Conservation (phyloP, 148 eudicot genomes). For the Dysphania ambrosioides region DNA sequence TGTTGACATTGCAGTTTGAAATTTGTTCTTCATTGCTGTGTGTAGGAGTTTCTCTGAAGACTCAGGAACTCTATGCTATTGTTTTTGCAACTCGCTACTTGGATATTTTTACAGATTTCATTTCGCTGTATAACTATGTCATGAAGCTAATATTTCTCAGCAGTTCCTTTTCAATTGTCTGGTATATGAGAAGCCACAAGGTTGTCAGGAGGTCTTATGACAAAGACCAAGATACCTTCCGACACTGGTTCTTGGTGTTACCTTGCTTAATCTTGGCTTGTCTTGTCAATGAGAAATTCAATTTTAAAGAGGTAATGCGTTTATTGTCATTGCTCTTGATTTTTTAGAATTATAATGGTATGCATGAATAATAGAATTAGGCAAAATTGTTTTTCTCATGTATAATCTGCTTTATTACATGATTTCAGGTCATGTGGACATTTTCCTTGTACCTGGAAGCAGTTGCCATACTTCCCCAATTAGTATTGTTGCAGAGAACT, state of each 20-base stretch:
- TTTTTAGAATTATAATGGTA: constrained; percentile 1
- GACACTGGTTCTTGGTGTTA: constrained; percentile 71
- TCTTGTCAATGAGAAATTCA: constrained; percentile 66
- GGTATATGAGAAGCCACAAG: constrained; percentile 94
- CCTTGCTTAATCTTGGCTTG: constrained; percentile 81
- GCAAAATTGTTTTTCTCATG: constrained; percentile 1
- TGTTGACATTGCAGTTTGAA: not conserved
- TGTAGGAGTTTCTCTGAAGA: constrained; percentile 90
- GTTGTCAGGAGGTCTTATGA: constrained; percentile 90
- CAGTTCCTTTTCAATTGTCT: constrained; percentile 84
- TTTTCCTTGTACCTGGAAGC: constrained; percentile 94
- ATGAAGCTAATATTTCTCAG: constrained; percentile 92
- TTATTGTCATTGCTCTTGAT: not conserved
- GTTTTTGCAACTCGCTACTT: constrained; percentile 94
- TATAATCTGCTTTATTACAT: constrained; percentile 12
- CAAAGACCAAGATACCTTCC: constrained; percentile 93
- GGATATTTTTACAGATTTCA: constrained; percentile 76
- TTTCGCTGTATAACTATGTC: constrained; percentile 72
- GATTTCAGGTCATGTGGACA: constrained; percentile 85
- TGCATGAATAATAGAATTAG: not conserved
- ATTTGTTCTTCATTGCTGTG: not conserved
- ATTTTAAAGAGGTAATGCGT: constrained; percentile 66
- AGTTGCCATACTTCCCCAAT: constrained; percentile 95
- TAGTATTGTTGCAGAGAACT: constrained; percentile 93
- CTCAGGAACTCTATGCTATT: constrained; percentile 93